These are phyloP conservation scores for Pleurotus eryngii DNA, from an alignment of 768 basidiomycete species.

Conservation along the genomic window DNA sequence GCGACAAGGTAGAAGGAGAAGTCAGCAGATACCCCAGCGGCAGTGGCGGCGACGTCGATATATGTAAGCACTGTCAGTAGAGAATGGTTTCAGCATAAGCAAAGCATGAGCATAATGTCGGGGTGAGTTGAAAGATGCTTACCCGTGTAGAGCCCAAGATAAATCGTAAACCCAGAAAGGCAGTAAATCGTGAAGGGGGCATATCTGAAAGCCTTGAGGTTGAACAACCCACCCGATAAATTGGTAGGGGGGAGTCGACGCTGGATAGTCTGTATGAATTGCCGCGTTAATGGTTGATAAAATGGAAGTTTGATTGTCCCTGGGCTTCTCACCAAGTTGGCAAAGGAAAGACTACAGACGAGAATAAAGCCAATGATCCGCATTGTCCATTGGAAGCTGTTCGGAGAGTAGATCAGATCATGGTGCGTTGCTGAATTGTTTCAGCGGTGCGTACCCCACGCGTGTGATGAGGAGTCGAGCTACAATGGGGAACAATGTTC, in stretches of 20 bases:
- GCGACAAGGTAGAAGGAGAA: conserved; percentile 66
- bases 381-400: conserved; percentile 78
- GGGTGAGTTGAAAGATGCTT: conserved; percentile 8
- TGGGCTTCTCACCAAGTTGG: conserved; percentile 42
- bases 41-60: conserved; percentile 53
- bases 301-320: no score
- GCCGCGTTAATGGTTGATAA: no score
- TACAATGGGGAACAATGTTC: conserved; percentile 63
- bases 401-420: background rate
- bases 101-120: no score
- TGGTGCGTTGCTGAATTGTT: background rate
- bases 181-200: conserved; percentile 57
- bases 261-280: conserved; percentile 29
- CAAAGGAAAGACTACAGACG: conserved; percentile 43
- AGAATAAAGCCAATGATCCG: conserved; percentile 67
- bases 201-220: conserved; percentile 48
- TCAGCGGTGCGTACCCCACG: conserved; percentile 31
- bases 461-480: conserved; percentile 50
- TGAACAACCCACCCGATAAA: conserved; percentile 55
- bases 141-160: conserved; percentile 72
- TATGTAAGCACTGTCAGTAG: conserved; percentile 56
- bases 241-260: conserved; percentile 56
- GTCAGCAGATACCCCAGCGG: conserved; percentile 42
- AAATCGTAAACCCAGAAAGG: conserved; percentile 48
- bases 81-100: no score